Evolutionary conservation across 257 asterid species (phyloP).

Genomic region (Galeopsis tetrahit): DNA sequence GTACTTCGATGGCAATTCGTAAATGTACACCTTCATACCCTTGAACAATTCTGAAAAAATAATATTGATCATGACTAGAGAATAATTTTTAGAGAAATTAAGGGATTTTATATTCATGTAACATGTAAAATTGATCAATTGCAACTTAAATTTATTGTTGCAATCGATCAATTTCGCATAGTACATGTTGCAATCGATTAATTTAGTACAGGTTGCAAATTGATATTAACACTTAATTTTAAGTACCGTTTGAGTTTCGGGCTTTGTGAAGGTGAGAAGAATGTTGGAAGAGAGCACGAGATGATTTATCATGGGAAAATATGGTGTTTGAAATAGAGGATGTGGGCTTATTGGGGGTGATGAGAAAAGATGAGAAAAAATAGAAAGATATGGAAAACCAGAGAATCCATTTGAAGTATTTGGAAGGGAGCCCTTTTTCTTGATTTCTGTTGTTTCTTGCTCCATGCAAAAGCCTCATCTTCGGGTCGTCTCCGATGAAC

Average conservation of each 20-base stretch:
- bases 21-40: conserved; percentile 63
- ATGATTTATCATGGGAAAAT: conserved; percentile 46
- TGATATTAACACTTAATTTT: too few relatives aligned
- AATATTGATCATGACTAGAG: too few relatives aligned
- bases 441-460: conserved; percentile 34
- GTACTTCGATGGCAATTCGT: conserved; percentile 70
- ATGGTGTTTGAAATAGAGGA: conserved; percentile 49
- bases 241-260: conserved; percentile 5
- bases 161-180: too few relatives aligned
- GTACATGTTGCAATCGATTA: too few relatives aligned
- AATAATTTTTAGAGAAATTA: too few relatives aligned
- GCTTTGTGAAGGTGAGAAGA: conserved; percentile 28
- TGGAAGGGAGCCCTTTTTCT: conserved; percentile 45
- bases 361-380: conserved; percentile 65
- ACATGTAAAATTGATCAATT: too few relatives aligned
- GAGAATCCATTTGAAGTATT: conserved; percentile 74
- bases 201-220: too few relatives aligned
- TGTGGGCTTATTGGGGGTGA: conserved; percentile 46
- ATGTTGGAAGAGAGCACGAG: conserved; percentile 62
- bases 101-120: neutral
- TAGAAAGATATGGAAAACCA: conserved; percentile 70
- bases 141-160: too few relatives aligned
- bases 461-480: conserved; percentile 57
- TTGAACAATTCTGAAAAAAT: conserved; percentile 41
- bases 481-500: conserved; percentile 27